Base-by-base conservation (phyloP, 2,329 filamentous ascomycete species). In the Fusarium ramigenum region DNA sequence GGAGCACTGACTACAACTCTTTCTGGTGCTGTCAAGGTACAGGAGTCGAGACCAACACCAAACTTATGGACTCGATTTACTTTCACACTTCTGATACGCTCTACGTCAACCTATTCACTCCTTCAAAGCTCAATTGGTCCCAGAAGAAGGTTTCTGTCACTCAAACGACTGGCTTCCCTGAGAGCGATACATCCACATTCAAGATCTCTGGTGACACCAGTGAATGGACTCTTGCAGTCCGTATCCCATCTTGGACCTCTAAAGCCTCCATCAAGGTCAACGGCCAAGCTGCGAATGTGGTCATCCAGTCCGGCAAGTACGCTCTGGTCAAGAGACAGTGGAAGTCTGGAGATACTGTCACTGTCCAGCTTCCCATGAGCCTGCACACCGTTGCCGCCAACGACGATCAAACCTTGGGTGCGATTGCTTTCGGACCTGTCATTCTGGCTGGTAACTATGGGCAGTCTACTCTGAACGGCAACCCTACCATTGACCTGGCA, bases 21-120 rank as follows among this genome's bases (percentile, higher is more conserved):
- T 86, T 87, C 76, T 88, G 87, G 87, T 88, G 86, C 75, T 88
- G 86, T 60, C 85, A 88, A 73, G 86, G 85, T 2, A 87, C 86
- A 0, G 84, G 82, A 0, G 64, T 88, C 4, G 87, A 88, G 79
- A 87, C 84, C 1, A 88, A 88, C 73, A 88, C 87, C 0, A 88
- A 87, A 74, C 76, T 87, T 16, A 85, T 84, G 79, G 87, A 88
- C 72, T 87, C 86, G 0, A 84, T 88, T 60, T 88, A 88, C 79
- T 86, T 83, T 50, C 80, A 84, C 50, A 82, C 85, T 58, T 77
- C 78, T 34, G 78, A 79, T 0, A 80, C 82, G 0, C 79, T 88
- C 0, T 87, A 84, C 61, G 82, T 88, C 40, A 88, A 88, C 68
- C 76, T 88, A 5, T 88, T 87, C 68, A 84, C 83, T 0, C 83